Evolutionary conservation across 345 rosid species (phyloP), one percentile per base, ranked within the genome.

Genomic region (Rhizophora apiculata): DNA sequence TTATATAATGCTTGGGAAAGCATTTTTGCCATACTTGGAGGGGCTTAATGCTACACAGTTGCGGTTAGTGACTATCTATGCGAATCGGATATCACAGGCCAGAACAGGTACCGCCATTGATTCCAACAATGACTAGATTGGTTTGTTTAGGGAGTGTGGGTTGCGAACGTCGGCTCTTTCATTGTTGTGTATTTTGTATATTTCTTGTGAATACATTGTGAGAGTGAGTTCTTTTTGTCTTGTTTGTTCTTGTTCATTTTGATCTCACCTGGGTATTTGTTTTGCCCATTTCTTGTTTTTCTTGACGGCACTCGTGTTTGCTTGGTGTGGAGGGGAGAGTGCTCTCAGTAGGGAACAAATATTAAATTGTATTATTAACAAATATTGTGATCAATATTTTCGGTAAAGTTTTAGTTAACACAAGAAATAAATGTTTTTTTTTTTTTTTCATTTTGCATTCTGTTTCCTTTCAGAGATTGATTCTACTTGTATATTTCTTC

Each of bases 31-130:
- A 0, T 81, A 92, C 86, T 74, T 95, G 91, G 98, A 90, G 78
- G 91, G 96, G 64, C 87, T 95, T 32, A 95, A 85, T 82, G 87
- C 91, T 63, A 96, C 97, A 1, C 99, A 96, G 74, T 70, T 96
- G 83, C 83, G 94, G 69, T 68, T 96, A 78, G 99, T 96, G 56
- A 92, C 98, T 8, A 89, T 96, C 67, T 96, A 96, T 64, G 99
- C 99, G 1, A 92, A 90, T 81, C 86, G 99, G 71, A 95, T 95
- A 74, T 95, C 99, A 2, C 97, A 95, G 82, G 99, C 99, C 48
- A 78, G 99, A 84, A 89, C 90, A 29, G 96, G 96, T 65, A 74
- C 87, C 0, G 72, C 94, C 20, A 83, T 89, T 51, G 93, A 88
- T 51, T 77, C 81, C 60, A 71, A 67, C 76, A 85, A 73, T 77